Evolutionary conservation across 2,329 filamentous ascomycete species (phyloP).

Genomic region (Sporothrix schenckii): DNA sequence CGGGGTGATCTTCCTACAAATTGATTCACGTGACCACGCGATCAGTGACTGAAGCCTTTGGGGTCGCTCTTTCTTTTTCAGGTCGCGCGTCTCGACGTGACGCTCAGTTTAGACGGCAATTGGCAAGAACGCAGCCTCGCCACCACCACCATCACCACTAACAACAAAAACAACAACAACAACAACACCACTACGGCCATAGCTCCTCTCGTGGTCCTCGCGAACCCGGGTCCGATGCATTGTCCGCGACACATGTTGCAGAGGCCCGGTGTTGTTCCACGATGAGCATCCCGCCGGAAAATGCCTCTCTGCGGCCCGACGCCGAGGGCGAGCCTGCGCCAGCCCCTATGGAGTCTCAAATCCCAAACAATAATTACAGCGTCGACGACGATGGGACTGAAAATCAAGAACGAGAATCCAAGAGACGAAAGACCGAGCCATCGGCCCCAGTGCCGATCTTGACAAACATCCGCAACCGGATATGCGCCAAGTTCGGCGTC

Average conservation of each 20-base stretch:
- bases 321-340: slow-evolving; percentile 25
- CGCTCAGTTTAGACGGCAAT: slow-evolving; percentile 8
- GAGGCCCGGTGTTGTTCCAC: slow-evolving; percentile 28
- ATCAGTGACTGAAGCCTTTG: not conserved
- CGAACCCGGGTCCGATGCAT: not conserved
- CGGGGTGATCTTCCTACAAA: slow-evolving; percentile 18
- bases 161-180: not conserved
- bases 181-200: not conserved
- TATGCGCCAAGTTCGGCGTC: slow-evolving; percentile 27
- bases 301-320: slow-evolving; percentile 27
- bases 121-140: not conserved
- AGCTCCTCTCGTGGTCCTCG: not conserved
- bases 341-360: slow-evolving; percentile 15
- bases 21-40: slow-evolving; percentile 32
- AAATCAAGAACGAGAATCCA: slow-evolving; percentile 30
- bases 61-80: slow-evolving; percentile 7
- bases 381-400: slow-evolving; percentile 29
- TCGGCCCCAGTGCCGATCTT: not conserved
- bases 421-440: slow-evolving; percentile 32
- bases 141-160: not conserved
- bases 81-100: slow-evolving; percentile 22
- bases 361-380: slow-evolving; percentile 10
- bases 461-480: slow-evolving; percentile 22
- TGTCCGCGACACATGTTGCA: not conserved
- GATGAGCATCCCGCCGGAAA: slow-evolving; percentile 29